These are phyloP conservation scores for Chlorella ohadii DNA, from an alignment of 139 green algal genomes.

Conservation along the genomic window DNA sequence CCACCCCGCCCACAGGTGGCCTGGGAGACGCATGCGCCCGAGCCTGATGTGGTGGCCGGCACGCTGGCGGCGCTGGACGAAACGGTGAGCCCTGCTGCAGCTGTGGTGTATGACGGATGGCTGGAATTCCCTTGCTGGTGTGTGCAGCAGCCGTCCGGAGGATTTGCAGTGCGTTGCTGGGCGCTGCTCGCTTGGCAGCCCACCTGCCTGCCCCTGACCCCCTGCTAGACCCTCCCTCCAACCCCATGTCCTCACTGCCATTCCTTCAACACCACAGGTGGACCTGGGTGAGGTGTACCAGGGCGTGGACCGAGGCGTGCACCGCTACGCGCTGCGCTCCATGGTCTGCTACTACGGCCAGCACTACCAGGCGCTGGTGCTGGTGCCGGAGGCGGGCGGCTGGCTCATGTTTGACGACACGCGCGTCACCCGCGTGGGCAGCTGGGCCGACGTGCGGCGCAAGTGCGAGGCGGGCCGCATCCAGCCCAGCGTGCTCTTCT, in stretches of 20 bases:
- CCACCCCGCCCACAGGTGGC: no score
- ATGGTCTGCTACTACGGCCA: slow-evolving; percentile 92
- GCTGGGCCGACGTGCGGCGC: slow-evolving; percentile 64
- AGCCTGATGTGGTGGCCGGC: slow-evolving; percentile 43
- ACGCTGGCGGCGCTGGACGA: slow-evolving; percentile 45
- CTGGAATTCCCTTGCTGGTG: not conserved
- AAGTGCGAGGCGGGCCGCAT: slow-evolving; percentile 76
- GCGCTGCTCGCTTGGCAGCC: no score
- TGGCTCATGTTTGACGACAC: slow-evolving; percentile 80
- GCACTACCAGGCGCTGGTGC: slow-evolving; percentile 90
- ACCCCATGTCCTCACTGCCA: not conserved
- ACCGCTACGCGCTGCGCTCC: slow-evolving; percentile 68
- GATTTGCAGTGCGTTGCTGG: no score
- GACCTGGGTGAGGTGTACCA: slow-evolving; percentile 29
- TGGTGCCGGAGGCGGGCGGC: slow-evolving; percentile 38
- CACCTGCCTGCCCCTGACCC: not conserved
- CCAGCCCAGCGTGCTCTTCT: slow-evolving; percentile 58
- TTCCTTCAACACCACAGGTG: slow-evolving; percentile 3
- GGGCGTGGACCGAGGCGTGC: not conserved
- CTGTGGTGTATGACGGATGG: not conserved
- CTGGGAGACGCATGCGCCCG: slow-evolving; percentile 63
- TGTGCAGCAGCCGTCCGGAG: no score
- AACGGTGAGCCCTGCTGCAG: not conserved
- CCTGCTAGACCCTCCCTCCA: not conserved
- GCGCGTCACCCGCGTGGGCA: slow-evolving; percentile 46